Evolutionary conservation across 2,329 filamentous ascomycete species (phyloP).

Genomic region (Simplicillium sp.): DNA sequence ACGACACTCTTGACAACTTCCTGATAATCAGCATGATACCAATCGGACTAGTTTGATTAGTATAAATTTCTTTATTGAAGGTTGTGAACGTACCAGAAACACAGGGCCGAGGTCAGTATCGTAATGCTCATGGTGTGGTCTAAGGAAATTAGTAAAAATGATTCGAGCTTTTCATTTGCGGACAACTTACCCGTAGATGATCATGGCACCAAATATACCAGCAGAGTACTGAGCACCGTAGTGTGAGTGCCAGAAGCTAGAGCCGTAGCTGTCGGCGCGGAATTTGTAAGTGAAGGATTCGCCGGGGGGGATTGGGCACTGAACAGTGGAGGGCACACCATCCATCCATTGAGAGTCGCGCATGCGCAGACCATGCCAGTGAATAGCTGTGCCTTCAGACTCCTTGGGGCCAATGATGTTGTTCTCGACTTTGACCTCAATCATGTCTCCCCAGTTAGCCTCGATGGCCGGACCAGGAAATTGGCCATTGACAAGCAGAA

Average conservation of each 20-base stretch:
- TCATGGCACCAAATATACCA: constrained; percentile 56
- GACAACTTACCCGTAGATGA: constrained; percentile 42
- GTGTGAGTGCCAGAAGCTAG: constrained; percentile 53
- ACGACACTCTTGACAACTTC: constrained; percentile 35
- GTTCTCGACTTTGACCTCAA: constrained; percentile 63
- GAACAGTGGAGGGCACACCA: constrained; percentile 57
- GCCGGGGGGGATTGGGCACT: constrained; percentile 57
- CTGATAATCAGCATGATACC: constrained; percentile 51
- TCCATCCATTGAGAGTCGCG: constrained; percentile 70
- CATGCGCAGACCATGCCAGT: constrained; percentile 73
- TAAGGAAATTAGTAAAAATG: constrained; percentile 8
- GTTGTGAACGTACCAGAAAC: constrained; percentile 66
- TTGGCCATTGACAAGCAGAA: constrained; percentile 65
- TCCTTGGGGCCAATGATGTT: constrained; percentile 44
- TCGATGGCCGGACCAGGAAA: constrained; percentile 68
- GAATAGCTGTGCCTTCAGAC: constrained; percentile 50
- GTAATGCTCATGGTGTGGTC: constrained; percentile 17
- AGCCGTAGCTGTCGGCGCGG: constrained; percentile 41
- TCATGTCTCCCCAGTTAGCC: constrained; percentile 62
- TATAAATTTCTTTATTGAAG: constrained; percentile 18
- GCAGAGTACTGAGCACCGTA: constrained; percentile 56
- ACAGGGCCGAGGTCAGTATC: constrained; percentile 50
- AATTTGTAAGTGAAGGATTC: constrained; percentile 59
- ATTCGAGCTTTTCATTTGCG: constrained; percentile 14
- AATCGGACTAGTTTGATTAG: constrained; percentile 34